Conservation (phyloP, 208 protist species). For the Trypanosoma vivax region DNA sequence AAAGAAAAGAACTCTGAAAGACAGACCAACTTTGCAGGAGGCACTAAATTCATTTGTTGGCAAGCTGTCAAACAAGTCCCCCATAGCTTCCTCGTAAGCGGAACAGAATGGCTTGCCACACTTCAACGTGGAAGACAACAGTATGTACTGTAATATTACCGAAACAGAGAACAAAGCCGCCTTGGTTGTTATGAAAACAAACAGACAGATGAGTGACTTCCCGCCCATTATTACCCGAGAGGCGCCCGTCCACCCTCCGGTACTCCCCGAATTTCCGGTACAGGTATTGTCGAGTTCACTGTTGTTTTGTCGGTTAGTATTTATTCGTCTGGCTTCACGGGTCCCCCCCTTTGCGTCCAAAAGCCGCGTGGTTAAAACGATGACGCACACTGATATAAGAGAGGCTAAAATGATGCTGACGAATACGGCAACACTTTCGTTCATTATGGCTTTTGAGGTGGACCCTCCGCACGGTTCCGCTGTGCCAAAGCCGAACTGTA, state of each 20-base stretch:
- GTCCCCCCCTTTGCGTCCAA: conserved; percentile 22
- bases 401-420: conserved; percentile 18
- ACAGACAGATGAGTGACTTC: conserved; percentile 15
- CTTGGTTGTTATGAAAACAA: conserved; percentile 8
- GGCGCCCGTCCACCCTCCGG: conserved; percentile 17
- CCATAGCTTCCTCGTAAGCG: conserved; percentile 25
- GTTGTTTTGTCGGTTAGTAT: no score
- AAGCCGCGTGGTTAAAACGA: conserved; percentile 15
- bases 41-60: background rate
- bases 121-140: conserved; percentile 22
- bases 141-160: conserved; percentile 19
- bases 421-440: conserved; percentile 15
- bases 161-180: conserved; percentile 25
- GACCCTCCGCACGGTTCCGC: conserved; percentile 25
- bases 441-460: background rate
- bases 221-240: no score
- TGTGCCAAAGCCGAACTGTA: conserved; percentile 45
- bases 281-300: conserved; percentile 5
- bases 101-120: conserved; percentile 36
- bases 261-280: conserved; percentile 17
- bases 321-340: no score
- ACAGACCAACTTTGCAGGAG: conserved; percentile 15
- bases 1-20: conserved; percentile 22
- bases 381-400: conserved; percentile 14
- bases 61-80: conserved; percentile 15